Conservation (phyloP, 2,329 filamentous ascomycete species). For the Ceratocystis albifundus region DNA sequence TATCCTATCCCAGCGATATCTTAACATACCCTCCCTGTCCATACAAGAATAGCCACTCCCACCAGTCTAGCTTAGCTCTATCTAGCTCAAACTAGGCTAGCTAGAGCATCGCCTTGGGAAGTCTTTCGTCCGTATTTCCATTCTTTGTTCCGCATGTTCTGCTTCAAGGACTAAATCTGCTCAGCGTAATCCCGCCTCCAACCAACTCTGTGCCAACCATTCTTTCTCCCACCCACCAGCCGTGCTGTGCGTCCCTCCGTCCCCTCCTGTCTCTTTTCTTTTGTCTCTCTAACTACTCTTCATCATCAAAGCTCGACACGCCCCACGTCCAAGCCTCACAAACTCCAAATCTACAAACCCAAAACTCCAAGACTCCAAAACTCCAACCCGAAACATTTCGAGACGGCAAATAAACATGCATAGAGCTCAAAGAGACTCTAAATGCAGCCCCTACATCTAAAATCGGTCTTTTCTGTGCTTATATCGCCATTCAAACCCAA, state of each 20-base stretch:
- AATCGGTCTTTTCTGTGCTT: background rate
- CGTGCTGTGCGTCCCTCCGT: background rate
- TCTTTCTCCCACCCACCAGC: background rate
- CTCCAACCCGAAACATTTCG: background rate
- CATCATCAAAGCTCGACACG: background rate
- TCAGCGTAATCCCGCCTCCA: background rate
- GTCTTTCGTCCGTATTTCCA: too few species aligned
- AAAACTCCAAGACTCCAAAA: background rate
- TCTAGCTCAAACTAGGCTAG: background rate
- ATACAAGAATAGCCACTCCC: background rate
- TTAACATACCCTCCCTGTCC: background rate
- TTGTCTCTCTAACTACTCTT: background rate
- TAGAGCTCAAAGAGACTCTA: background rate
- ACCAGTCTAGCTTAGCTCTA: background rate
- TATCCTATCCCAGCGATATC: background rate
- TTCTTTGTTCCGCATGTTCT: background rate
- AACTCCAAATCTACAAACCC: background rate
- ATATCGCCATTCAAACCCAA: too few species aligned
- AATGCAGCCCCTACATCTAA: background rate
- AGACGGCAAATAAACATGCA: background rate
- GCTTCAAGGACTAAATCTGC: background rate
- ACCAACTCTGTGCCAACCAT: background rate
- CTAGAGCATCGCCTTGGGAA: too few species aligned
- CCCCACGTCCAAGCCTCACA: background rate
- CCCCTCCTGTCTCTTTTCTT: background rate